Evolutionary conservation across 257 asterid species (phyloP).

Genomic region (Solanum pennellii): DNA sequence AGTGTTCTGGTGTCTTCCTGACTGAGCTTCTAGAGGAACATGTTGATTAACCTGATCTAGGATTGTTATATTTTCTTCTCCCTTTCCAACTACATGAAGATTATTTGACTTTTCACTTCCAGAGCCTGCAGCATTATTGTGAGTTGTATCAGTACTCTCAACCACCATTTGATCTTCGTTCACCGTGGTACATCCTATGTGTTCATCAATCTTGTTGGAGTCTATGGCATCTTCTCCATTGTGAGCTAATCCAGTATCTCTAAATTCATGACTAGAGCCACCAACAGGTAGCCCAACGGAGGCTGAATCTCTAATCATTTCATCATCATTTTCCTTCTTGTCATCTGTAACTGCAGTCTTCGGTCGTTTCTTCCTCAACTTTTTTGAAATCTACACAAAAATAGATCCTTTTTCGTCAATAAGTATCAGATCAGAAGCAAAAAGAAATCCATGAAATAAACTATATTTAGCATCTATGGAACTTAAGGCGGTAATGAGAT

Average conservation of each 20-base stretch:
- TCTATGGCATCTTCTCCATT: slow-evolving; percentile 19
- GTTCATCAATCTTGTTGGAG: slow-evolving; percentile 24
- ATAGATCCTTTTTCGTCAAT: slow-evolving; percentile 1
- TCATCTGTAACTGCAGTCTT: slow-evolving; percentile 18
- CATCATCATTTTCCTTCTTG: slow-evolving; percentile 34
- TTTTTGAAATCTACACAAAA: slow-evolving; percentile 66
- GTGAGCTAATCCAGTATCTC: neutral
- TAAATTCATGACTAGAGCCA: slow-evolving; percentile 25
- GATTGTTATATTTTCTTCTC: neutral
- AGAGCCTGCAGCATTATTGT: neutral
- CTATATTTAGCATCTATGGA: neutral
- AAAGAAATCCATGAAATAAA: neutral
- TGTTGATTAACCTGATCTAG: slow-evolving; percentile 14
- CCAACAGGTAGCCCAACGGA: slow-evolving; percentile 25
- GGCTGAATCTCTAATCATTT: slow-evolving; percentile 20
- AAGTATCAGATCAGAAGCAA: neutral
- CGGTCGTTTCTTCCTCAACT: slow-evolving; percentile 51
- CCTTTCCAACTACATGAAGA: neutral
- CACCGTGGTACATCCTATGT: slow-evolving; percentile 4
- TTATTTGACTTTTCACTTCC: neutral
- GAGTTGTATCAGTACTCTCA: neutral
- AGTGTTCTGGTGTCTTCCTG: slow-evolving; percentile 19
- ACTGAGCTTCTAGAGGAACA: slow-evolving; percentile 5
- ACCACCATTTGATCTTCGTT: neutral
- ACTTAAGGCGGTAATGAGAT: neutral